phyloP scores from a whole-genome alignment of 371 early-diverging fungal species.

The Mortierella sp. region DNA sequence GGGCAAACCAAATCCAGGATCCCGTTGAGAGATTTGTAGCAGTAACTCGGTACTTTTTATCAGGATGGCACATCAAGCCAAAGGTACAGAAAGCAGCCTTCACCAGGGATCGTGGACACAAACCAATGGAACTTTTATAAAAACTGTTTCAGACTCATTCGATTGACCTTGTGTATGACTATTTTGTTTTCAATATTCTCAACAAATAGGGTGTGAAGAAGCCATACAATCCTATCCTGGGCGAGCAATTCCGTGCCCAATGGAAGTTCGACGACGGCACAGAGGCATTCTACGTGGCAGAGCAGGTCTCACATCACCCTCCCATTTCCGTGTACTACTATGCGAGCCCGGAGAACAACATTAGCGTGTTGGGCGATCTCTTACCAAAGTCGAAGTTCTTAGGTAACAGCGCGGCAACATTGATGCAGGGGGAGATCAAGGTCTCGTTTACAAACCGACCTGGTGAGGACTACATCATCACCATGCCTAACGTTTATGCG shows the following conservation, averaged over 20 bases:
- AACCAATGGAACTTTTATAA: not conserved
- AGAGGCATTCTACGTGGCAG: slow-evolving; percentile 88
- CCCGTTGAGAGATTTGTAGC: slow-evolving; percentile 89
- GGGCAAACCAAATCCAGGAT: slow-evolving; percentile 74
- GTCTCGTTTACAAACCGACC: slow-evolving; percentile 74
- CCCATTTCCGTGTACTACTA: slow-evolving; percentile 93
- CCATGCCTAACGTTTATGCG: slow-evolving; percentile 95
- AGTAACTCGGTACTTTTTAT: slow-evolving; percentile 90
- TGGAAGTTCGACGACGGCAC: slow-evolving; percentile 82
- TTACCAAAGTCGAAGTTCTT: slow-evolving; percentile 91
- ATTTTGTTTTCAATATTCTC: not conserved
- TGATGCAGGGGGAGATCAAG: slow-evolving; percentile 86
- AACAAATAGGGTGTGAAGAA: slow-evolving; percentile 92
- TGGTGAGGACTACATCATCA: slow-evolving; percentile 84
- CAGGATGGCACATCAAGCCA: slow-evolving; percentile 97
- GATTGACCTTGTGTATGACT: not conserved
- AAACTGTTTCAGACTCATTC: not conserved
- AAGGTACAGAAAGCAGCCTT: slow-evolving; percentile 65
- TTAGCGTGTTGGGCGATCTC: slow-evolving; percentile 88
- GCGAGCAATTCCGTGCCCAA: slow-evolving; percentile 91
- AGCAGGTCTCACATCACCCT: slow-evolving; percentile 98
- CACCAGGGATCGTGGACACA: not conserved
- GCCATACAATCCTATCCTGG: slow-evolving; percentile 97
- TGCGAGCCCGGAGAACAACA: slow-evolving; percentile 86
- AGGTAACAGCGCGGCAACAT: slow-evolving; percentile 93